Conservation (phyloP, 1,284 basidiomycete species). For the Trichosporon sp. region DNA sequence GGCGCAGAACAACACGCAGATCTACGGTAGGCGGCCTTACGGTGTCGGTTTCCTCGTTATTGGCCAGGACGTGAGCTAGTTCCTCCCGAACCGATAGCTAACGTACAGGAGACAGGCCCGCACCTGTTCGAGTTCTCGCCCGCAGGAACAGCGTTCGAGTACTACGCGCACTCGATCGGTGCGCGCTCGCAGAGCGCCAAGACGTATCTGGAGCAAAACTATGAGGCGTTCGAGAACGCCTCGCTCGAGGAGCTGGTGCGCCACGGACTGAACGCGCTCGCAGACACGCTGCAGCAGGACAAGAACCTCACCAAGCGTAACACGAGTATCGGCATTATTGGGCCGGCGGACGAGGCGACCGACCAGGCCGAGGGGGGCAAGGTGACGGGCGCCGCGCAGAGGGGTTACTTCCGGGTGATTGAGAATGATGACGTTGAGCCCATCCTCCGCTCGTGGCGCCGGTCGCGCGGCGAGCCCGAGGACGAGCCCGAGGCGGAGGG, state of each 20-base stretch:
- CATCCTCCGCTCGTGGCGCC: constrained; percentile 57
- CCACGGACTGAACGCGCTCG: constrained; percentile 85
- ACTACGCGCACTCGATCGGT: constrained; percentile 97
- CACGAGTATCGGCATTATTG: constrained; percentile 87
- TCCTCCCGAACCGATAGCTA: background rate
- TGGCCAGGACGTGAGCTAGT: constrained; percentile 65
- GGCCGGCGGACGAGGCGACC: constrained; percentile 48
- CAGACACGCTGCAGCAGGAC: constrained; percentile 94
- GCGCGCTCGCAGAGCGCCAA: constrained; percentile 96
- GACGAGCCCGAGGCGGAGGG: constrained; percentile 23
- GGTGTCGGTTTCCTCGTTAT: constrained; percentile 98
- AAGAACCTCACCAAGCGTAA: constrained; percentile 87
- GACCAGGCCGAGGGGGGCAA: constrained; percentile 21
- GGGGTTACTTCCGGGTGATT: constrained; percentile 43
- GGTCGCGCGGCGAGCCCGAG: constrained; percentile 44
- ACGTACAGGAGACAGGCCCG: constrained; percentile 67
- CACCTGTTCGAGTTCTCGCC: constrained; percentile 98
- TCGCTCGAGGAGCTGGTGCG: constrained; percentile 57
- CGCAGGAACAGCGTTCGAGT: constrained; percentile 95
- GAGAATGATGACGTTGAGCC: constrained; percentile 59
- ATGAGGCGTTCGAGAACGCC: constrained; percentile 72
- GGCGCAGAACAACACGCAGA: constrained; percentile 98
- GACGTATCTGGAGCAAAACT: constrained; percentile 95
- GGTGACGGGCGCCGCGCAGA: constrained; percentile 33
- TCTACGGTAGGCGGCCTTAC: constrained; percentile 95